phyloP scores from a whole-genome alignment of 495 filamentous ascomycete genomes.

The Geoglossum glabrum region DNA sequence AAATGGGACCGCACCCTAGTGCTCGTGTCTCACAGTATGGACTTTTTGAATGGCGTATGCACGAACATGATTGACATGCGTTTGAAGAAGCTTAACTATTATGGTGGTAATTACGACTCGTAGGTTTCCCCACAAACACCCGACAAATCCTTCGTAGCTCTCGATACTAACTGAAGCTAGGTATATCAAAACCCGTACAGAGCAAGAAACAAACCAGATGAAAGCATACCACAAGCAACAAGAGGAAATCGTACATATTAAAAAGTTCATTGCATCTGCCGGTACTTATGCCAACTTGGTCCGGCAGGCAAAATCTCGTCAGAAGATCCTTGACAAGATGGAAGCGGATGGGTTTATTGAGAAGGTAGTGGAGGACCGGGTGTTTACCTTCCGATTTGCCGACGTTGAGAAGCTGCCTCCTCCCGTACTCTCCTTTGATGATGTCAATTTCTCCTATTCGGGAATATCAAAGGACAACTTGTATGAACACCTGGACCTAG shows the following conservation, averaged over 20 bases:
- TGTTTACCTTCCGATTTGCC: slow-evolving; percentile 97
- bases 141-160: background rate
- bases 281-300: slow-evolving; percentile 99
- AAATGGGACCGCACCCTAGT: slow-evolving; percentile 98
- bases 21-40: slow-evolving; percentile 90
- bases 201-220: slow-evolving; percentile 94
- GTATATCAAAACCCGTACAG: slow-evolving; percentile 81
- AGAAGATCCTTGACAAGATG: slow-evolving; percentile 99
- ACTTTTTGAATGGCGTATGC: slow-evolving; percentile 99
- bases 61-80: slow-evolving; percentile 98
- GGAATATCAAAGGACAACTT: slow-evolving; percentile 76
- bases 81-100: slow-evolving; percentile 76
- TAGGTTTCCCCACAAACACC: slow-evolving; percentile 2
- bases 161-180: background rate
- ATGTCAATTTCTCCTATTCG: slow-evolving; percentile 95
- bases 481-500: slow-evolving; percentile 89
- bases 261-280: slow-evolving; percentile 98
- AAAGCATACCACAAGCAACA: slow-evolving; percentile 99
- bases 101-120: slow-evolving; percentile 99
- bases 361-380: slow-evolving; percentile 61
- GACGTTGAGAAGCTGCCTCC: slow-evolving; percentile 96
- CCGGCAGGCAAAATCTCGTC: slow-evolving; percentile 91
- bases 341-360: slow-evolving; percentile 97
- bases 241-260: slow-evolving; percentile 98
- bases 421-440: slow-evolving; percentile 86